Evolutionary conservation across 768 basidiomycete genomes (phyloP).

Genomic region (Leucocoprinus birnbaumii): DNA sequence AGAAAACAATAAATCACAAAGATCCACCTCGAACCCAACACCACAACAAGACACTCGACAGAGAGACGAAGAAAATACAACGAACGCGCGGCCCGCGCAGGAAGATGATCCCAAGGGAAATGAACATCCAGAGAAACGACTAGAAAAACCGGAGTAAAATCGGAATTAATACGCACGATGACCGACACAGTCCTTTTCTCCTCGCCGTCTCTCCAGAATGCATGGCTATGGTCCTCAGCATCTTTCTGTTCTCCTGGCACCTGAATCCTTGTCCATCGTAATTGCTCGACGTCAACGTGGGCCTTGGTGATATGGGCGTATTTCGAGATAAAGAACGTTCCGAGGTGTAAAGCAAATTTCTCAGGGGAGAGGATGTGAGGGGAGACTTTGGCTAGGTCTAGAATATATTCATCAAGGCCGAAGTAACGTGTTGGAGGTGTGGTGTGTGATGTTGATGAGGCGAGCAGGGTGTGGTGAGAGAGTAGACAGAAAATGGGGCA

Average conservation of each 20-base stretch:
- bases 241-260: slow-evolving; percentile 36
- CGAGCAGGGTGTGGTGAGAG: neutral
- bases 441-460: neutral
- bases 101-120: no score
- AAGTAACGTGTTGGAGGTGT: neutral
- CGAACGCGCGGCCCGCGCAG: neutral
- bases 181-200: slow-evolving; percentile 75
- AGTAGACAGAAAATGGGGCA: neutral
- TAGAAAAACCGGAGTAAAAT: slow-evolving; percentile 11
- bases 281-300: slow-evolving; percentile 69
- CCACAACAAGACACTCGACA: neutral
- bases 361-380: slow-evolving; percentile 84
- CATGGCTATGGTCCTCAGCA: slow-evolving; percentile 59
- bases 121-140: neutral
- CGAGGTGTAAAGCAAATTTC: slow-evolving; percentile 85
- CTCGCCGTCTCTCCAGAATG: slow-evolving; percentile 87
- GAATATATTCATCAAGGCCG: neutral
- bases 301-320: slow-evolving; percentile 76
- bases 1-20: neutral
- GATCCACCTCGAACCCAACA: no score
- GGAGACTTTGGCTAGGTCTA: slow-evolving; percentile 86
- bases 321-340: slow-evolving; percentile 74
- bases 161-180: slow-evolving; percentile 34
- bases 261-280: slow-evolving; percentile 81
- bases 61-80: slow-evolving; percentile 11